These are phyloP conservation scores for Saccharomycopsis javanensis DNA, from an alignment of 805 yeast genomes.

Conservation along the genomic window DNA sequence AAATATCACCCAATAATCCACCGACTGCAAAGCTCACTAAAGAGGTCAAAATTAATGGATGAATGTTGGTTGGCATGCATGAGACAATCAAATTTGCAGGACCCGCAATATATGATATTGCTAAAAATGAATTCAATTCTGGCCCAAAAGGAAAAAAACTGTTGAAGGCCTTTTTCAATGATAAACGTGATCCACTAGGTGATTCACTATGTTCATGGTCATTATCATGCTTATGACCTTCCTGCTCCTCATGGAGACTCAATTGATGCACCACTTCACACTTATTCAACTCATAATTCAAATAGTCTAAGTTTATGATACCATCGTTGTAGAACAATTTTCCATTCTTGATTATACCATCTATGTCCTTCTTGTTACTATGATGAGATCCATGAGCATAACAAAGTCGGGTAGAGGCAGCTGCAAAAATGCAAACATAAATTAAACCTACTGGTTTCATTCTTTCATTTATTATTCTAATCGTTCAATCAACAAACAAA, in stretches of 20 bases:
- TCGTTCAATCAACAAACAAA: too few relatives aligned
- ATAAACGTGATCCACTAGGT: conserved; percentile 15
- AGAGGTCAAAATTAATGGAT: conserved; percentile 39
- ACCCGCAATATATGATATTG: conserved; percentile 55
- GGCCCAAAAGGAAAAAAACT: conserved; percentile 46
- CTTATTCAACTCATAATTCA: conserved; percentile 25
- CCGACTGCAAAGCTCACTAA: conserved; percentile 70
- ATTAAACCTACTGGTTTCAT: not conserved
- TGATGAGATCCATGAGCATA: not conserved
- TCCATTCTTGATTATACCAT: not conserved
- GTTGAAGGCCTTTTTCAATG: conserved; percentile 32
- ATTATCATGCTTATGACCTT: conserved; percentile 25
- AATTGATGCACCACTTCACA: conserved; percentile 35
- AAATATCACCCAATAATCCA: conserved; percentile 65
- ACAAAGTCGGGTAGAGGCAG: not conserved
- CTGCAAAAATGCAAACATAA: not conserved
- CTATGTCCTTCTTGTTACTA: not conserved
- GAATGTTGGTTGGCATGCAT: conserved; percentile 46
- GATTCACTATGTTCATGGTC: conserved; percentile 13
- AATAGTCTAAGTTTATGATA: conserved; percentile 31
- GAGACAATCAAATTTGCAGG: conserved; percentile 52
- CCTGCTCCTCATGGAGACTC: conserved; percentile 24
- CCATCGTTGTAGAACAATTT: conserved; percentile 32
- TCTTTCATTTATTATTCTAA: not conserved
- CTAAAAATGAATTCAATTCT: conserved; percentile 50